Base-by-base conservation (phyloP, 1,284 basidiomycete species). In the Cutaneotrichosporon cavernicola region DNA sequence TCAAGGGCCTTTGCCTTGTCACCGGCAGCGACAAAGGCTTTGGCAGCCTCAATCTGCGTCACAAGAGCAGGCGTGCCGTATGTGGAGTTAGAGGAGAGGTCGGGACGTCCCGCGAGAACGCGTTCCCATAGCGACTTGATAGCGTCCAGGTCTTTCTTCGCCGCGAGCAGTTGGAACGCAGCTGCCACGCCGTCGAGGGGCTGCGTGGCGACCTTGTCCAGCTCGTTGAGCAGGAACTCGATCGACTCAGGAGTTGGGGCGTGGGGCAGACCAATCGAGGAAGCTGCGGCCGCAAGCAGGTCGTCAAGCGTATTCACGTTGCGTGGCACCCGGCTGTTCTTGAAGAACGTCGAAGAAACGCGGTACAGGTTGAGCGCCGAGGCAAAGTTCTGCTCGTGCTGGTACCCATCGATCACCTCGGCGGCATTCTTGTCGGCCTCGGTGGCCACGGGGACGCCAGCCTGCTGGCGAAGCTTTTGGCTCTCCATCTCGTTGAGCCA, bases 361-460 rank as follows among this genome's bases (percentile, higher is more conserved):
- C 52, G 79, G 51, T 81, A 70, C 40, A 72, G 71, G 31, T 86
- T 84, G 79, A 91, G 81, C 0, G 91, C 91, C 0, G 87, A 85
- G 0, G 80, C 74, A 66, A 92, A 88, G 70, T 91, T 91, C 71
- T 86, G 85, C 77, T 93, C 91, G 51, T 64, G 60, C 43, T 64
- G 63, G 68, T 78, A 79, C 8, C 69, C 71, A 40, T 69, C 65
- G 58, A 73, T 65, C 3, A 60, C 62, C 14, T 51, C 62, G 11
- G 30, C 60, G 16, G 59, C 64, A 31, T 65, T 61, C 0, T 60
- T 7, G 10, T 49, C 22, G 3, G 16, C 55, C 18, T 43, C 22
- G 4, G 58, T 56, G 31, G 13, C 16, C 31, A 22, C 9, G 13
- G 26, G 5, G 34, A 68, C 36, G 43, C 59, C 56, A 10, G 65